Conservation (phyloP, 1,284 basidiomycete species). For the Boletus sp. region DNA sequence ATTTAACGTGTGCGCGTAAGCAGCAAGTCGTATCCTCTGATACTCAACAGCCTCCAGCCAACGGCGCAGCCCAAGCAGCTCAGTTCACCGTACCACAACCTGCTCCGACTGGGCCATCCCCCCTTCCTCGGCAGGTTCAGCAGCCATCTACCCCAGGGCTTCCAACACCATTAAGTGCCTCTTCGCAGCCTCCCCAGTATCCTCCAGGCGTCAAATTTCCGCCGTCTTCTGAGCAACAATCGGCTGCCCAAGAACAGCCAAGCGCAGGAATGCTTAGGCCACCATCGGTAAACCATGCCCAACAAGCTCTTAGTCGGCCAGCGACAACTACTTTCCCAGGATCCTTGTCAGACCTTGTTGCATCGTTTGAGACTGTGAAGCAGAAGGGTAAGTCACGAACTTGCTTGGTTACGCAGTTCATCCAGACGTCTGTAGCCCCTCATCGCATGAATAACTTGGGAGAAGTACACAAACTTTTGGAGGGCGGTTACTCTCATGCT, state of each 20-base stretch:
- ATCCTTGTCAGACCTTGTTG: slow-evolving; percentile 88
- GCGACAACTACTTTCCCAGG: slow-evolving; percentile 61
- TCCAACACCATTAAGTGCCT: slow-evolving; percentile 27
- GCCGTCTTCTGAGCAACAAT: slow-evolving; percentile 35
- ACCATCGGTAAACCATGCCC: slow-evolving; percentile 40
- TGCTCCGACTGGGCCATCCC: slow-evolving; percentile 43
- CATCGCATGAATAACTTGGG: slow-evolving; percentile 83
- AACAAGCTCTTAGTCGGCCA: slow-evolving; percentile 36
- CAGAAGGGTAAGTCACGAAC: slow-evolving; percentile 71
- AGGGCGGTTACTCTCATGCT: slow-evolving; percentile 82
- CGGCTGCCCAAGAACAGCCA: slow-evolving; percentile 25
- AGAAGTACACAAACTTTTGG: slow-evolving; percentile 88
- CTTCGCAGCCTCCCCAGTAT: slow-evolving; percentile 47
- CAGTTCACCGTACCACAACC: slow-evolving; percentile 31
- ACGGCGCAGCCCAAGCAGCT: slow-evolving; percentile 31
- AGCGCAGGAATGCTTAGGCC: slow-evolving; percentile 34
- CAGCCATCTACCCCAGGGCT: slow-evolving; percentile 34
- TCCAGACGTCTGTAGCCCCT: slow-evolving; percentile 49
- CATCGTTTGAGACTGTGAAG: slow-evolving; percentile 93
- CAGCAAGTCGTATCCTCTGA: slow-evolving; percentile 33
- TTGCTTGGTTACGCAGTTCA: background rate
- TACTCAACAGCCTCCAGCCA: slow-evolving; percentile 33
- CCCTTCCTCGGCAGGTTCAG: slow-evolving; percentile 62
- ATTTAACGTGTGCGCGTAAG: slow-evolving; percentile 17
- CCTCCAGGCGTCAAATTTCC: slow-evolving; percentile 67